Conservation (phyloP, 495 filamentous ascomycete genomes). For the Hypoxylon rickii region DNA sequence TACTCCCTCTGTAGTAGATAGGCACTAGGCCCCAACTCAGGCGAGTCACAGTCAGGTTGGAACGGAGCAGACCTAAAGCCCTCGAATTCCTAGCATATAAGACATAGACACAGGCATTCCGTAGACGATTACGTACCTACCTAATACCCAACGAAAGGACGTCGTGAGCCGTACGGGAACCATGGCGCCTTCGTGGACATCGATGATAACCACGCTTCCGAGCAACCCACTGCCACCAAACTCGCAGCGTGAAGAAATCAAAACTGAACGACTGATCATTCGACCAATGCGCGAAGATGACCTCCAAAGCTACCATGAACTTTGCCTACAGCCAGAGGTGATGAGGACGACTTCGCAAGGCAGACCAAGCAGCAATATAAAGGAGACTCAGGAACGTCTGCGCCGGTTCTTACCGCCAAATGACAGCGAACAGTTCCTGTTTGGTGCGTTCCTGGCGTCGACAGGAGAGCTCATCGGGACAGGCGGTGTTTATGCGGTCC, state of each 20-base stretch:
- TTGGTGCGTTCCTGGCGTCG: constrained; percentile 43
- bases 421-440: constrained; percentile 42
- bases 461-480: constrained; percentile 46
- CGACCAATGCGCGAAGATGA: constrained; percentile 43
- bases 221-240: constrained; percentile 16
- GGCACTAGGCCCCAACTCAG: too few species aligned
- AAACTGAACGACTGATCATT: constrained; percentile 49
- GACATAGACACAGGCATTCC: too few species aligned
- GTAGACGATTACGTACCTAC: too few species aligned
- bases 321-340: constrained; percentile 53
- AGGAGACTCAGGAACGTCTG: constrained; percentile 40
- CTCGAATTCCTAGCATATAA: too few species aligned
- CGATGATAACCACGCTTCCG: constrained; percentile 12
- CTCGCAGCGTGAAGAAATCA: constrained; percentile 29
- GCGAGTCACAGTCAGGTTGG: too few species aligned
- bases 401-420: constrained; percentile 30
- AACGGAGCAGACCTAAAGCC: too few species aligned
- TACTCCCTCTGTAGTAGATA: too few species aligned
- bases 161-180: not conserved
- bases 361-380: constrained; percentile 40
- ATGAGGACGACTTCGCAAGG: constrained; percentile 48
- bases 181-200: constrained; percentile 13
- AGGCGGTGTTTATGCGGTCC: constrained; percentile 45
- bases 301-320: constrained; percentile 36
- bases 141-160: too few species aligned